Conservation (phyloP, 768 basidiomycete species). For the Pleurotus eryngii region DNA sequence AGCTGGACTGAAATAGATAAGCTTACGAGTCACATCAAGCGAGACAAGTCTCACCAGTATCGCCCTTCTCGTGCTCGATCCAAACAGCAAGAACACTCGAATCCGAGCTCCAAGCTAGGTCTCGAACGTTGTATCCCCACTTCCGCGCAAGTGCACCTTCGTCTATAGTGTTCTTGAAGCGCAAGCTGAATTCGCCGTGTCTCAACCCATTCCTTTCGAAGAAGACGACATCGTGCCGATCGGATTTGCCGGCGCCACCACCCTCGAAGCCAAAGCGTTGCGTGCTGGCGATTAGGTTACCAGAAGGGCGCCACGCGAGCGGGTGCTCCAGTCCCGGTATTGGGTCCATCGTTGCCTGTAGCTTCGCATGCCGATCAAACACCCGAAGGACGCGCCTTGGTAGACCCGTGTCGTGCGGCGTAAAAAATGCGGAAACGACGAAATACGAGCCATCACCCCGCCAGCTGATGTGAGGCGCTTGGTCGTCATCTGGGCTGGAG, state of each 20-base stretch:
- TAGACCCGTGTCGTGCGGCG: conserved; percentile 23
- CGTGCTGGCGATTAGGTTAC: conserved; percentile 77
- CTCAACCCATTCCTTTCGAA: conserved; percentile 94
- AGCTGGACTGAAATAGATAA: conserved; percentile 66
- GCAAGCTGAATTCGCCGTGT: conserved; percentile 82
- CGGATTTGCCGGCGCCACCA: conserved; percentile 61
- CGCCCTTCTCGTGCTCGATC: conserved; percentile 65
- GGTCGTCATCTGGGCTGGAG: conserved; percentile 69
- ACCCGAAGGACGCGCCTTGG: conserved; percentile 63
- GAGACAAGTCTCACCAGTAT: conserved; percentile 57
- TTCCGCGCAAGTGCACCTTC: conserved; percentile 30
- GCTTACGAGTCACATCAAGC: conserved; percentile 6
- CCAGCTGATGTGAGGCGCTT: conserved; percentile 78
- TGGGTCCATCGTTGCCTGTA: conserved; percentile 84
- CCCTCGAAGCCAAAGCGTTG: conserved; percentile 82
- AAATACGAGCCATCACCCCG: conserved; percentile 92
- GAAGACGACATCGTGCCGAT: conserved; percentile 83
- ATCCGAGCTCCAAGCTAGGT: conserved; percentile 85
- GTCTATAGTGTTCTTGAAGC: conserved; percentile 28
- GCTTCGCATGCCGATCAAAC: conserved; percentile 66
- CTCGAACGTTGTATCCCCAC: conserved; percentile 73
- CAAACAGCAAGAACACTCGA: conserved; percentile 84
- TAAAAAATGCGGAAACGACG: conserved; percentile 73
- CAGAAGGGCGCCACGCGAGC: conserved; percentile 84
- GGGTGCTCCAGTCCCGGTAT: conserved; percentile 80